These are phyloP conservation scores for Musa balbisiana DNA, from an alignment of 202 grass and related monocot genomes.

Conservation along the genomic window DNA sequence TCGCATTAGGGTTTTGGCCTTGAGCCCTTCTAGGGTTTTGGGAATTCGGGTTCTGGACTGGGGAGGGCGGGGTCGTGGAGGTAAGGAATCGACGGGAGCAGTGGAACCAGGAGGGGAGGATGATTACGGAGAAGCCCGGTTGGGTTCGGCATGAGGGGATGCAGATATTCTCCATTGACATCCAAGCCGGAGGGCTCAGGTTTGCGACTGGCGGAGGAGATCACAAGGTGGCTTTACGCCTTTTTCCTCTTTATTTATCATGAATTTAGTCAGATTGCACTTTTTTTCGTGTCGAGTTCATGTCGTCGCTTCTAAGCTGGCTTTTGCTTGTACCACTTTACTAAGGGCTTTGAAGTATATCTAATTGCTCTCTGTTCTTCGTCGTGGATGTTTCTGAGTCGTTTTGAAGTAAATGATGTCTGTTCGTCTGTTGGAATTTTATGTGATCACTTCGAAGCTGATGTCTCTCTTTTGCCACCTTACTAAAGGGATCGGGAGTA, in stretches of 20 bases:
- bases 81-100: not conserved
- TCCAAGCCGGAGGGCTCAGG: slow-evolving; percentile 68
- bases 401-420: too few relatives aligned
- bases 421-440: too few relatives aligned
- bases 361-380: too few relatives aligned
- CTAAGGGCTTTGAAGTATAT: too few relatives aligned
- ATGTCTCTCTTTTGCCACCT: too few relatives aligned
- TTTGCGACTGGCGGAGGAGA: slow-evolving; percentile 94
- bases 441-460: too few relatives aligned
- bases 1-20: slow-evolving; percentile 15
- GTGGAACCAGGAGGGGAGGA: slow-evolving; percentile 12
- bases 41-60: not conserved
- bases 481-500: too few relatives aligned
- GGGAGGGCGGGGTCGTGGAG: not conserved
- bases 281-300: not conserved
- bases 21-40: not conserved
- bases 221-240: slow-evolving; percentile 59
- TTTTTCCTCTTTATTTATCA: too few relatives aligned
- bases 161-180: slow-evolving; percentile 99
- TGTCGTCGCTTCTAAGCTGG: not conserved
- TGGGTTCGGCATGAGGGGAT: slow-evolving; percentile 91
- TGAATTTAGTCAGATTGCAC: too few relatives aligned
- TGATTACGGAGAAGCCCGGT: slow-evolving; percentile 92
- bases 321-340: not conserved
- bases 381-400: too few relatives aligned